phyloP scores from a whole-genome alignment of 2,329 filamentous ascomycete species.

The Cyphellophora europaea region DNA sequence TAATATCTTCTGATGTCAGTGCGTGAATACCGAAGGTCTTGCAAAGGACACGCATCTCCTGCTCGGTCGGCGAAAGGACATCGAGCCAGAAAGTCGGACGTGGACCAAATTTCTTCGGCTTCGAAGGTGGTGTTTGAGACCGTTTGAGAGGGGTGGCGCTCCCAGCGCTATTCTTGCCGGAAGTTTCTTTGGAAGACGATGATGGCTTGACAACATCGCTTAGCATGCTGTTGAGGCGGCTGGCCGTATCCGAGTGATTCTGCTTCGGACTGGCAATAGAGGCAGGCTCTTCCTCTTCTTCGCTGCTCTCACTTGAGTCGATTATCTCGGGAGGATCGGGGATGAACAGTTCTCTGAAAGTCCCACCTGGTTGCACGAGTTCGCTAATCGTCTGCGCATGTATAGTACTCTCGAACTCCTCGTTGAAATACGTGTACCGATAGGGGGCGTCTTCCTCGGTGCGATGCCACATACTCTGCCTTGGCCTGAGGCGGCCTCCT shows the following conservation, averaged over 20 bases:
- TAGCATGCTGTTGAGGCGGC: conserved; percentile 1
- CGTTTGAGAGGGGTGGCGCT: conserved; percentile 16
- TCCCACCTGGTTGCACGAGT: conserved; percentile 72
- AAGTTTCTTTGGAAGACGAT: conserved; percentile 6
- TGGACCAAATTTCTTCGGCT: conserved; percentile 58
- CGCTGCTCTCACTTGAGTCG: conserved; percentile 59
- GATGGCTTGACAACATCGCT: conserved; percentile 2
- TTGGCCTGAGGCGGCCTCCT: conserved; percentile 73
- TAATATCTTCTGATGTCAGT: conserved; percentile 88
- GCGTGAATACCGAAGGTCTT: conserved; percentile 95
- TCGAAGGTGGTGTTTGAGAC: conserved; percentile 40
- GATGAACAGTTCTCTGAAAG: conserved; percentile 80
- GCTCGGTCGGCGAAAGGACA: conserved; percentile 79
- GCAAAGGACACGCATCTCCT: conserved; percentile 87
- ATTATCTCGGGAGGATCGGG: conserved; percentile 71
- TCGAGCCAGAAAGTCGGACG: conserved; percentile 97
- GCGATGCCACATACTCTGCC: conserved; percentile 68
- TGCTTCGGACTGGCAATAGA: conserved; percentile 13
- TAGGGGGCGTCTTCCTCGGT: conserved; percentile 86
- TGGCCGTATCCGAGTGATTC: conserved; percentile 1
- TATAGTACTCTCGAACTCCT: conserved; percentile 90
- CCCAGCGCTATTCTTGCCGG: conserved; percentile 8
- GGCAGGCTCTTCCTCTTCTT: conserved; percentile 39
- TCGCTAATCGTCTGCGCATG: conserved; percentile 94
- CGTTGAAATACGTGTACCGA: conserved; percentile 97